Evolutionary conservation across 495 filamentous ascomycete species (phyloP), one percentile per base, ranked within the genome.

Genomic region (Hypoxylon subgilvum): DNA sequence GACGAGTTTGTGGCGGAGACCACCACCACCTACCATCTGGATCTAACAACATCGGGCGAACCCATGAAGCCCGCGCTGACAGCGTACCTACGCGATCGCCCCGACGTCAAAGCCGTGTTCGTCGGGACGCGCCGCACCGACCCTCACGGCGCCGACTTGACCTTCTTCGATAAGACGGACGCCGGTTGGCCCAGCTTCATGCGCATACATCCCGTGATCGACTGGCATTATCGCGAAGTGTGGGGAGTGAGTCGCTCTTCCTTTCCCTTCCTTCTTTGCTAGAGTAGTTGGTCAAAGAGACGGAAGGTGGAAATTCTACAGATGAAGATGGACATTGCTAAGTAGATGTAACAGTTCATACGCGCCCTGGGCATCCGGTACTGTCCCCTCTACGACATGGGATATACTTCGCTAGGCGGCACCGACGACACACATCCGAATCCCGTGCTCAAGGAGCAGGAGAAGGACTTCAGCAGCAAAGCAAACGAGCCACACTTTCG

Each of bases 201-300:
- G 86, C 80, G 94, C 38, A 78, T 96, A 32, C 91, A 97, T 75
- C 94, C 94, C 0, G 88, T 98, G 6, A 90, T 98, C 67, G 94
- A 97, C 67, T 97, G 94, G 95, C 89, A 93, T 70, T 98, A 96
- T 75, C 84, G 84, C 12, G 93, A 97, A 72, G 92, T 98, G 52
- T 96, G 94, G 95, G 82, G 86, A 4, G 87, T 88, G 59, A 74
- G 86, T 84, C 30, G 38, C 22, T 2, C 4, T 13, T 47, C 40
- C 28, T 47, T 22, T 2, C n/a, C 31, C 46, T n/a, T 13, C 4
- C 12, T 3, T 34, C 31, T 32, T 21, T 17, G n/a, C 16, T n/a
- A n/a, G n/a, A n/a, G n/a, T n/a, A n/a, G n/a, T n/a, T n/a, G n/a
- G n/a, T n/a, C n/a, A n/a, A n/a, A n/a, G n/a, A n/a, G n/a, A n/a